Evolutionary conservation across 139 green algal genomes (phyloP).

Genomic region (Coelastrella sp.): DNA sequence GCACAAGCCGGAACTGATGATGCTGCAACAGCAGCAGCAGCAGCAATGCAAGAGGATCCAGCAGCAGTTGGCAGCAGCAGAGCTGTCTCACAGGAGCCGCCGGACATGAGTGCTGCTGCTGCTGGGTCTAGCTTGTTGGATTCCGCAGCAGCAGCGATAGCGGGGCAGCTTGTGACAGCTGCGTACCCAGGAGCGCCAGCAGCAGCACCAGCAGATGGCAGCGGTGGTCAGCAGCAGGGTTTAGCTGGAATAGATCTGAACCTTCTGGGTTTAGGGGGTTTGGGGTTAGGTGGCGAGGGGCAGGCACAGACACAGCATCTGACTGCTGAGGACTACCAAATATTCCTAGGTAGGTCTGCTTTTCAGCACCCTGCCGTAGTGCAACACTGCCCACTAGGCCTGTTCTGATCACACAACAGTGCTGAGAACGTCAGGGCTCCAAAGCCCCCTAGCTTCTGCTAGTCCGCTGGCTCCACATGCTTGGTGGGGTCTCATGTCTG

Average conservation of each 20-base stretch:
- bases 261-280: constrained; percentile 27
- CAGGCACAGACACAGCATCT: neutral
- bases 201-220: neutral
- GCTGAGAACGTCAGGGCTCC: no score
- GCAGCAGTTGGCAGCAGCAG: constrained; percentile 14
- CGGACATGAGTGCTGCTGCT: neutral
- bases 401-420: no score
- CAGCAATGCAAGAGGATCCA: neutral
- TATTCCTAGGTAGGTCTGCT: neutral
- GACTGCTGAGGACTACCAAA: constrained; percentile 34
- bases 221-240: neutral
- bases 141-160: constrained; percentile 22
- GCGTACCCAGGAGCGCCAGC: neutral
- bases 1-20: constrained; percentile 2
- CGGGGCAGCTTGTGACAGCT: neutral
- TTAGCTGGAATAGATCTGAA: constrained; percentile 6
- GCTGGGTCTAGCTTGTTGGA: neutral
- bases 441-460: no score
- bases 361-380: no score
- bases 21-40: constrained; percentile 36
- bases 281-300: constrained; percentile 24
- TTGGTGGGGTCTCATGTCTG: no score
- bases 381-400: no score
- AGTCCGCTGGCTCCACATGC: no score
- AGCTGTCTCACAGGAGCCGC: constrained; percentile 3